These are phyloP conservation scores for Calonectria crousiana DNA, from an alignment of 2,329 filamentous ascomycete species.

Conservation along the genomic window DNA sequence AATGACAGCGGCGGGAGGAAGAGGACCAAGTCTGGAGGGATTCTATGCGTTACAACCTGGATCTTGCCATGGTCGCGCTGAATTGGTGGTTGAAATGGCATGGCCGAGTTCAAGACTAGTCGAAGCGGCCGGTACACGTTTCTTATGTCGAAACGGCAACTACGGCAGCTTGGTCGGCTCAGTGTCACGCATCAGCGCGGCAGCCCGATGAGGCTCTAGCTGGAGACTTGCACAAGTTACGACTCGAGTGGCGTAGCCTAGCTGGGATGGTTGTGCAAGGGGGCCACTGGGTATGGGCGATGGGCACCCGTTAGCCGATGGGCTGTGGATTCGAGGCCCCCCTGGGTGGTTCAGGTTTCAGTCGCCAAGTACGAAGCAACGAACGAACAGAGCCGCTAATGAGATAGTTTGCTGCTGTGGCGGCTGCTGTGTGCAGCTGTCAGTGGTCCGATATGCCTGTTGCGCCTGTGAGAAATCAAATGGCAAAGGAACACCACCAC, in stretches of 20 bases:
- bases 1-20: background rate
- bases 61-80: background rate
- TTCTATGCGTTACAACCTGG: background rate
- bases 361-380: background rate
- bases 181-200: background rate
- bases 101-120: background rate
- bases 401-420: background rate
- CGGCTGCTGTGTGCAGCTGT: background rate
- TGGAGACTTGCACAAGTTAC: background rate
- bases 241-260: background rate
- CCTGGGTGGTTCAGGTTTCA: background rate
- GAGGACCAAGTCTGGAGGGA: background rate
- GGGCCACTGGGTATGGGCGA: background rate
- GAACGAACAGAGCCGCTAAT: background rate
- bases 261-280: background rate
- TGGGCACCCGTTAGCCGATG: background rate
- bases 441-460: background rate
- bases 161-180: background rate
- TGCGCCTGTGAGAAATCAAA: background rate
- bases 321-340: background rate
- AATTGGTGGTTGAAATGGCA: background rate
- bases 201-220: constrained; percentile 6
- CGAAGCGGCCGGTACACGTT: background rate
- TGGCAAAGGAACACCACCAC: background rate
- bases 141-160: background rate